phyloP scores from a whole-genome alignment of 371 early-diverging fungal genomes.

The Coemansia sp. region DNA sequence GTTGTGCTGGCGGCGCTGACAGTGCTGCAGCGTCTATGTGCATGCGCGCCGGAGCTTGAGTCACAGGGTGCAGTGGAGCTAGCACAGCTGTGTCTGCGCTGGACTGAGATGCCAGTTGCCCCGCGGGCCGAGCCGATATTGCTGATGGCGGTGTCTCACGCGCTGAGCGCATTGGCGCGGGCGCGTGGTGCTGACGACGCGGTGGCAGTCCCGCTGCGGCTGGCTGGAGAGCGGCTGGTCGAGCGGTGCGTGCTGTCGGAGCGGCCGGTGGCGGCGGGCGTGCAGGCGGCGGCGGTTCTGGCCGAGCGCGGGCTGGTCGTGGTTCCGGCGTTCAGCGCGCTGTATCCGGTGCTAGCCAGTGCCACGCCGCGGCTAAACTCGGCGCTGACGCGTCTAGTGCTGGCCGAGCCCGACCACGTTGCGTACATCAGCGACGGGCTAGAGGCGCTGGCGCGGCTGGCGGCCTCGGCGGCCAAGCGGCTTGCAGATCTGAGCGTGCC shows the following conservation, averaged over 20 bases:
- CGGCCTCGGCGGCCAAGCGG: conserved; percentile 10
- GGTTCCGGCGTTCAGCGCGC: conserved; percentile 8
- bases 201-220: conserved; percentile 13
- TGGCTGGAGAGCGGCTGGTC: conserved; percentile 22
- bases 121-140: background rate
- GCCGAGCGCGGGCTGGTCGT: conserved; percentile 4
- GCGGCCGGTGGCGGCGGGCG: conserved; percentile 27
- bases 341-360: conserved; percentile 24
- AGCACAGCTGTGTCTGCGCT: conserved; percentile 21
- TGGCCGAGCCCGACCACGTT: conserved; percentile 2
- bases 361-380: conserved; percentile 19
- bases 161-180: conserved; percentile 13
- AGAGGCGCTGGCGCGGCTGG: conserved; percentile 22
- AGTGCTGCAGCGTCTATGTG: conserved; percentile 18
- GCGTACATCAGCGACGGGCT: background rate
- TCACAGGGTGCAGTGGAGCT: conserved; percentile 15
- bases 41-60: conserved; percentile 3
- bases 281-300: conserved; percentile 18
- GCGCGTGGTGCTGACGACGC: background rate
- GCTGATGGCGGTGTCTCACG: conserved; percentile 13
- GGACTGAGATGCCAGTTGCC: background rate
- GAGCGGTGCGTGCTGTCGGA: conserved; percentile 24
- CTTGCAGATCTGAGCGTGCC: conserved; percentile 19
- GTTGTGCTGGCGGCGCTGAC: conserved; percentile 17
- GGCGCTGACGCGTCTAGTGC: conserved; percentile 22